These are phyloP conservation scores for Zymoseptoria pseudotritici DNA, from an alignment of 2,329 filamentous ascomycete species.

Conservation along the genomic window DNA sequence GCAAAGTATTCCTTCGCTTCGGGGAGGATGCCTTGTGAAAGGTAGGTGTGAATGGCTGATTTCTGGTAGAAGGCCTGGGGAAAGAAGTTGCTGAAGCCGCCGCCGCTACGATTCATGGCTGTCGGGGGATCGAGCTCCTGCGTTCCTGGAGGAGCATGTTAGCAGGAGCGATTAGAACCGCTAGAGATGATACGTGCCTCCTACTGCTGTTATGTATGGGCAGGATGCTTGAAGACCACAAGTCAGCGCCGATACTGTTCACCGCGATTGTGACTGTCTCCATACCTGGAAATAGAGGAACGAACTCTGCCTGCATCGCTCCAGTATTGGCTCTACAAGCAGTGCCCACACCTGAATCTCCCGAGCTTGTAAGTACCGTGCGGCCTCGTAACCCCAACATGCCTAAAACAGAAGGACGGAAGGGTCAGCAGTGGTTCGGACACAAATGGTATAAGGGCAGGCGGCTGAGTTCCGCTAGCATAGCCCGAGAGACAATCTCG, in stretches of 20 bases:
- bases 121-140: constrained; percentile 34
- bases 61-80: constrained; percentile 37
- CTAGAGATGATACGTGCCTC: constrained; percentile 28
- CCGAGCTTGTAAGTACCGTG: constrained; percentile 36
- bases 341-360: constrained; percentile 51
- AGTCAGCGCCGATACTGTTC: background rate
- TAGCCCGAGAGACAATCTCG: too few relatives aligned
- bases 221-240: constrained; percentile 37
- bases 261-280: background rate
- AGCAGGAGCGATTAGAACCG: too few relatives aligned
- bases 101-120: constrained; percentile 25
- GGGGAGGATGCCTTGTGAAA: constrained; percentile 9
- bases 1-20: constrained; percentile 16
- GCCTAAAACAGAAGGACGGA: too few relatives aligned
- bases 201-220: constrained; percentile 41
- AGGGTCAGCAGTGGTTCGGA: too few relatives aligned
- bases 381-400: background rate
- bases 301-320: constrained; percentile 35
- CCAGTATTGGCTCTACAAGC: constrained; percentile 39
- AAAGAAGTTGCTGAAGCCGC: constrained; percentile 39
- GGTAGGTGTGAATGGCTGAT: constrained; percentile 26
- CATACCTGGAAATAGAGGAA: constrained; percentile 35
- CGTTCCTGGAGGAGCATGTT: too few relatives aligned
- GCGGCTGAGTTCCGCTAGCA: too few relatives aligned
- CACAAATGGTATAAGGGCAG: too few relatives aligned